Evolutionary conservation across 495 filamentous ascomycete species (phyloP), one percentile per base, ranked within the genome.

Genomic region (Zalerion maritima): DNA sequence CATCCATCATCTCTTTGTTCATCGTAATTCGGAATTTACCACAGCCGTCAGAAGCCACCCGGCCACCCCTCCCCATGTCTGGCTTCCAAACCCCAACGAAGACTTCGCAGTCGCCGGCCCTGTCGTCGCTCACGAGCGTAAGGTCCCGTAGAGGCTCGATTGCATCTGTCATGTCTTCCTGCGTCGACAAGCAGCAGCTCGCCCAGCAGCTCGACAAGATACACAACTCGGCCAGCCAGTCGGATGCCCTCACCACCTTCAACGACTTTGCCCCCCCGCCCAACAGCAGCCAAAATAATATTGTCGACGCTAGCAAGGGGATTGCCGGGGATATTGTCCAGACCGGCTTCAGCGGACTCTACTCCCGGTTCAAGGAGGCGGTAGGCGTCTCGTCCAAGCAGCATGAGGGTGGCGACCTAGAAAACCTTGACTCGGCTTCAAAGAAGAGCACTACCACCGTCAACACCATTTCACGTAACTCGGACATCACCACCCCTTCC

Each of bases 331-430:
- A 89, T 27, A 48, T 84, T 3, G 62, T 76, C 4, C 81, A 85
- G 29, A 77, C 82, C 43, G 82, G 85, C 1, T 50, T 94, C 18
- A 91, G 78, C 46, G 84, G 84, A 2, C 46, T 94, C 10, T 93
- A 92, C 48, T 85, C 63, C 57, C 72, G 81, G 11, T 63, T 93
- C 45, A 71, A 71, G 49, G 80, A 75, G 19, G 82, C 73, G 0
- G 82, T 92, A 18, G 73, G 75, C 1, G 79, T 43, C 9, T 17
- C 22, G 10, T 26, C 35, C 21, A 44, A 47, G 16, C 38, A 26
- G 24, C 36, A 47, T 12, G 55, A 57, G 25, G 39, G 30, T 22
- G 51, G 50, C 17, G 56, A 63, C 40, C 41, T 30, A 20, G 45
- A 37, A 6, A 26, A 25, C 19, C 38, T 46, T 4, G 59, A 68